These are phyloP conservation scores for Rhynchosporium secalis DNA, from an alignment of 2,329 filamentous ascomycete genomes.

Conservation along the genomic window DNA sequence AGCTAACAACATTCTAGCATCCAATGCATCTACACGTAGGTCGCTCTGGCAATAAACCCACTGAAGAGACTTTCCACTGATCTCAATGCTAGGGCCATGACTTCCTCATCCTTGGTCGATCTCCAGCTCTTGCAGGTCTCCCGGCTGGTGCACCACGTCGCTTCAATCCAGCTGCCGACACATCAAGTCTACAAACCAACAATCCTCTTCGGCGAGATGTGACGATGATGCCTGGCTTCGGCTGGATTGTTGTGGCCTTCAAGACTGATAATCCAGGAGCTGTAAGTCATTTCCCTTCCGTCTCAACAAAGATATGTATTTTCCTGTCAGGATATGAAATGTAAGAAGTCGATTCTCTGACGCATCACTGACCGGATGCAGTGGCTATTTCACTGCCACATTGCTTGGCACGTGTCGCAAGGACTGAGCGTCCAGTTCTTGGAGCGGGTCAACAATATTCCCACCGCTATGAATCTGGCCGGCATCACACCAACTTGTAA, in stretches of 20 bases:
- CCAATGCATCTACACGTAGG: slow-evolving; percentile 49
- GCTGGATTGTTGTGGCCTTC: slow-evolving; percentile 51
- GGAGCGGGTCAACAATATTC: slow-evolving; percentile 13
- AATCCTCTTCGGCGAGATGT: slow-evolving; percentile 53
- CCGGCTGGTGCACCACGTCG: slow-evolving; percentile 39
- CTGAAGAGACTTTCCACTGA: not conserved
- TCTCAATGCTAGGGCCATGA: not conserved
- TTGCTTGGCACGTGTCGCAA: slow-evolving; percentile 21
- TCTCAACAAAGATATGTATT: no score
- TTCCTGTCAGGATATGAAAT: no score
- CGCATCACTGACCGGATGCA: no score
- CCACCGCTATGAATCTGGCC: slow-evolving; percentile 8
- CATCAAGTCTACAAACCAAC: slow-evolving; percentile 42
- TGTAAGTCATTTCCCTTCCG: not conserved
- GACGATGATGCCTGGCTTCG: slow-evolving; percentile 46
- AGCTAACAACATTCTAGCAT: slow-evolving; percentile 37
- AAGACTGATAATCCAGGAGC: slow-evolving; percentile 50
- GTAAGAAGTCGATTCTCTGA: no score
- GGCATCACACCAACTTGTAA: slow-evolving; percentile 7
- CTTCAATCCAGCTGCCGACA: slow-evolving; percentile 4
- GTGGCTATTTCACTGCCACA: slow-evolving; percentile 52
- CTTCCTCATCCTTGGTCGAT: slow-evolving; percentile 47
- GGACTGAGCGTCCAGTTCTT: slow-evolving; percentile 22
- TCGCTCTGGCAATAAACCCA: not conserved
- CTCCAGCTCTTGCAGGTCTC: slow-evolving; percentile 41